Evolutionary conservation across 805 yeast genomes (phyloP), one percentile per base, ranked within the genome.

Genomic region (Starmerella floris): DNA sequence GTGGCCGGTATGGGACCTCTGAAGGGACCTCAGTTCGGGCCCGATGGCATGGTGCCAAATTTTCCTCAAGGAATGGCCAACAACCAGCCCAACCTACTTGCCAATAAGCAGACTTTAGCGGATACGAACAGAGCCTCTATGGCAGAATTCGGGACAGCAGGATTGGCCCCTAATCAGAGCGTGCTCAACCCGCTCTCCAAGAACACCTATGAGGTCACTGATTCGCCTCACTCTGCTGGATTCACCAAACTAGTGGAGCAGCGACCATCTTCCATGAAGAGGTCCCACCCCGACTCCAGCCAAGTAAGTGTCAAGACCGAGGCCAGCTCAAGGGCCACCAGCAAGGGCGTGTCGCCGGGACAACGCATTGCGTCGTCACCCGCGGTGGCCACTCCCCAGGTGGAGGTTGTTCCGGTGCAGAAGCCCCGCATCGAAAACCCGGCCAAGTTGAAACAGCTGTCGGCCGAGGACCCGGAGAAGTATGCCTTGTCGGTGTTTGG

Each of bases 401-500:
- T 13, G 4, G 34, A 31, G 22, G 13, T 31, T 10, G 42, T 37
- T 17, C 44, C 51, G 5, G 16, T 50, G n/a, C 52, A 35, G 38
- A 43, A 43, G 43, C 51, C 53, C 33, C 47, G 50, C 17, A 39
- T 46, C 19, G 54, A 47, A 20, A 54, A 51, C 37, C 45, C 52
- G 2, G 48, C 40, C 11, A 50, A 48, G 42, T 54, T 56, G 44
- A 49, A 51, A 38, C 57, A 53, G 44, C 45, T 60, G 30, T 51
- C 62, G 2, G 42, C 52, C 15, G 44, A 56, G n/a, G 58, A 59
- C 32, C 59, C 62, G 4, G 37, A 55, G 32, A 52, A 54, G 25
- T 61, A 53, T 45, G 56, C 59, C 40, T 40, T 60, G 27, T 48
- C 63, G 4, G 51, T 58, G 19, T 53, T 61, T 23, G 63, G 62